These are phyloP conservation scores for Trichosporon sp. DNA, from an alignment of 1,284 basidiomycete genomes.

Conservation along the genomic window DNA sequence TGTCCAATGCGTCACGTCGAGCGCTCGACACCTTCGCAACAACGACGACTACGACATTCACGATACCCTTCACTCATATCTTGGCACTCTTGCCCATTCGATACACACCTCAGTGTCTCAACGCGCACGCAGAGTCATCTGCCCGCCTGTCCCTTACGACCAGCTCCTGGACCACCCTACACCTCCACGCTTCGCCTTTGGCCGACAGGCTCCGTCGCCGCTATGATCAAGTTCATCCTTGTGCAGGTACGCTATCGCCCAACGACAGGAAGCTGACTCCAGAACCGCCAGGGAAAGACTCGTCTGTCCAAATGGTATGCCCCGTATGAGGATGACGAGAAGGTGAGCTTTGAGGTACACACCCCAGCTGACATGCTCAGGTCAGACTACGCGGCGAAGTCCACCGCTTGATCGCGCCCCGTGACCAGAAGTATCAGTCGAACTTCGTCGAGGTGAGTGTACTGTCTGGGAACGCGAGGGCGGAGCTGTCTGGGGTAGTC, in stretches of 20 bases:
- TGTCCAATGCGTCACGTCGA: slow-evolving; percentile 7
- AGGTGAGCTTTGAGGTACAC: slow-evolving; percentile 62
- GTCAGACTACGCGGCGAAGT: slow-evolving; percentile 91
- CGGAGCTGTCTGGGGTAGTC: no score
- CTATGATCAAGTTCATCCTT: slow-evolving; percentile 90
- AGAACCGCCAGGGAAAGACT: slow-evolving; percentile 98
- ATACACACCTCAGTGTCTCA: no score
- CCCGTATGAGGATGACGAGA: slow-evolving; percentile 93
- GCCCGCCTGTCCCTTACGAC: neutral
- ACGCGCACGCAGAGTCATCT: no score
- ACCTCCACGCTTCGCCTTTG: neutral
- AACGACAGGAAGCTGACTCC: slow-evolving; percentile 24
- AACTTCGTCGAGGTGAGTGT: slow-evolving; percentile 92
- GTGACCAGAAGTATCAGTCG: slow-evolving; percentile 98
- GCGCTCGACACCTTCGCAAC: neutral
- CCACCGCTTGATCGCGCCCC: slow-evolving; percentile 89
- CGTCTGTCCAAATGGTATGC: slow-evolving; percentile 96
- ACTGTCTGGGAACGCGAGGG: no score
- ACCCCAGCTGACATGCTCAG: slow-evolving; percentile 57
- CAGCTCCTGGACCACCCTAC: neutral
- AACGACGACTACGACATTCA: slow-evolving; percentile 2
- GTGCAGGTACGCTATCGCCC: no score
- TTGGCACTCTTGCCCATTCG: neutral
- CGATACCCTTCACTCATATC: neutral
- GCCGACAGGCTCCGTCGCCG: neutral